Conservation (phyloP, 202 grass and related monocot genomes). For the Setaria italica region DNA sequence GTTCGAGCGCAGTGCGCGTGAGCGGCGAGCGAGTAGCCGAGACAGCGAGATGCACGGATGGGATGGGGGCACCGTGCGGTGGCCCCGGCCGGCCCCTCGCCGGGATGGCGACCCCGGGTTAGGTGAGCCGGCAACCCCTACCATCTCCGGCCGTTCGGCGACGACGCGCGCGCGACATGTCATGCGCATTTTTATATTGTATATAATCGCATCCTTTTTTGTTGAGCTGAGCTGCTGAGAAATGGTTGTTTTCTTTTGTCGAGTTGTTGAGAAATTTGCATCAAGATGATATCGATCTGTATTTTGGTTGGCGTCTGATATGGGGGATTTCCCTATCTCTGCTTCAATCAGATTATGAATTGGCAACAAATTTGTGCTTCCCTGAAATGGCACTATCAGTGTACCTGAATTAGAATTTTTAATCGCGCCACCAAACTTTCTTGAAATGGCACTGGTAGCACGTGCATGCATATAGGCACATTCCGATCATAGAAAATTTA, state of each 20-base stretch:
- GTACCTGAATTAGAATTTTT: not conserved
- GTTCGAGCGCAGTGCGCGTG: not conserved
- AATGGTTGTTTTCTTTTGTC: not conserved
- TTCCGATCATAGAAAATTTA: not conserved
- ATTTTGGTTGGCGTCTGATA: not conserved
- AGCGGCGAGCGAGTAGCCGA: not conserved
- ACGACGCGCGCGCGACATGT: not conserved
- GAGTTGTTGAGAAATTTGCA: not conserved
- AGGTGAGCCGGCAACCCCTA: slow-evolving; percentile 16
- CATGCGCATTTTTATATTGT: too few relatives aligned
- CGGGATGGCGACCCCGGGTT: slow-evolving; percentile 44
- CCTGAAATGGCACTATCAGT: not conserved
- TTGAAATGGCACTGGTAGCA: not conserved
- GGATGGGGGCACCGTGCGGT: not conserved
- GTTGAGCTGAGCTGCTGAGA: not conserved
- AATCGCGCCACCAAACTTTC: not conserved
- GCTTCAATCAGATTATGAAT: not conserved
- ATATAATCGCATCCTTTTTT: not conserved
- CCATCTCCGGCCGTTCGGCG: not conserved
- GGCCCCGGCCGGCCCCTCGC: not conserved
- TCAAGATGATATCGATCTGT: not conserved
- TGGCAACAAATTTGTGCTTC: not conserved
- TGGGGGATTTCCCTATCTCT: not conserved
- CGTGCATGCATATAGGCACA: not conserved
- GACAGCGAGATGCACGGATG: not conserved